Evolutionary conservation across 1,139 yeast species (phyloP).

Genomic region (Suhomyces choctaworum): DNA sequence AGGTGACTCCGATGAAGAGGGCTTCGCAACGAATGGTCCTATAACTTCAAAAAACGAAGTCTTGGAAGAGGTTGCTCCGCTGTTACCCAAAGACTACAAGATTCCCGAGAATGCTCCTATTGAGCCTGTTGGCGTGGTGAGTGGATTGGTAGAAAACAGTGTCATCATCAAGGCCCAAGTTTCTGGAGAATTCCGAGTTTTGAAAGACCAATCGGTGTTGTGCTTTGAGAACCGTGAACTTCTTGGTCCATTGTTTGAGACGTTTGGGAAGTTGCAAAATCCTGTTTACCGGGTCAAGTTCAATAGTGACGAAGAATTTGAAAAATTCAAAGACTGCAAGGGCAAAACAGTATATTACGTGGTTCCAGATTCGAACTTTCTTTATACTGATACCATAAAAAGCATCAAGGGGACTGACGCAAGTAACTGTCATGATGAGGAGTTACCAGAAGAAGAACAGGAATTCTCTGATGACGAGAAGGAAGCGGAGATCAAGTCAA

Average conservation of each 20-base stretch:
- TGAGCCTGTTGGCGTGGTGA: conserved; percentile 71
- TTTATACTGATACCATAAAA: conserved; percentile 72
- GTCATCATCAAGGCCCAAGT: conserved; percentile 70
- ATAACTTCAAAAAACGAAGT: conserved; percentile 78
- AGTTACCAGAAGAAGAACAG: conserved; percentile 86
- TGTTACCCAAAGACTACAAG: conserved; percentile 64
- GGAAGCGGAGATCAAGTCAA: conserved; percentile 49
- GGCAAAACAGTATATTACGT: conserved; percentile 73
- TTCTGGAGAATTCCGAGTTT: conserved; percentile 83
- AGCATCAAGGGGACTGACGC: conserved; percentile 88
- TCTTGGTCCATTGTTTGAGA: conserved; percentile 84
- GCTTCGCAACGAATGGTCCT: conserved; percentile 52
- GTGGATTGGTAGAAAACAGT: conserved; percentile 69
- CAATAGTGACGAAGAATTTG: conserved; percentile 52
- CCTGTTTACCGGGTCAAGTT: conserved; percentile 82
- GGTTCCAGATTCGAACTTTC: conserved; percentile 76
- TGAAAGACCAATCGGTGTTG: conserved; percentile 78
- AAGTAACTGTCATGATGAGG: conserved; percentile 92
- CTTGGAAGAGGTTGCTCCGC: conserved; percentile 64
- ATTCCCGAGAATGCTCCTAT: conserved; percentile 63
- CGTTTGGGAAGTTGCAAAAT: conserved; percentile 84
- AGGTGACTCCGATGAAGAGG: conserved; percentile 40
- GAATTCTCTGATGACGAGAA: conserved; percentile 93
- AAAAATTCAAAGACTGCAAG: conserved; percentile 42
- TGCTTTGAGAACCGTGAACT: conserved; percentile 73